Base-by-base conservation (phyloP, 2,329 filamentous ascomycete species). In the Pseudophaeomoniella oleicola region DNA sequence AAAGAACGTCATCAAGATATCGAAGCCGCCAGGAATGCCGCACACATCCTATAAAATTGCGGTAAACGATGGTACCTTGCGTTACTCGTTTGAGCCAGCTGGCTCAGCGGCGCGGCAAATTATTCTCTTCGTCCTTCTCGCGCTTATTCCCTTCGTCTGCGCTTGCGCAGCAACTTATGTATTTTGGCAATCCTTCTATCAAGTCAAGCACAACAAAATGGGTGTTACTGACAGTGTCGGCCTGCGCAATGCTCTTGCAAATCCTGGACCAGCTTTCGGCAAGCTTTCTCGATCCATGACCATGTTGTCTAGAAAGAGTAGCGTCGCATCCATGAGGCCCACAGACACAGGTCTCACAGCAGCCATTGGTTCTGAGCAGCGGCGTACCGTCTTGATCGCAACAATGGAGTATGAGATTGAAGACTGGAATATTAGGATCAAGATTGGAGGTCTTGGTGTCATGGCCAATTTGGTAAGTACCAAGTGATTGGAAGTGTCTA, bases 341-440 rank as follows among this genome's bases (percentile, higher is more conserved):
- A 27, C 22, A 27, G 22, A 27, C n/a, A 27, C 22, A 9, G 22
- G 22, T 6, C 18, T 34, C 12, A 18, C 32, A 4, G 32, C 18
- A 12, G 32, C 15, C 9, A 18, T 34, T 19, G 32, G 32, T n/a
- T 34, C 32, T 13, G 16, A 15, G 12, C 31, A 22, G 32, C 15
- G 56, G 16, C 55, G 66, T n/a, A 71, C 64, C n/a, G 64, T 74
- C 1, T 58, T 75, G n/a, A 72, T 75, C 32, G 71, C 67, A 10
- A 74, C 71, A 10, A 72, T 75, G 66, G 71, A 75, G 50, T 75
- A 75, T 54, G 69, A 74, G 43, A 75, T 75, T 39, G 67, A 71
- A 34, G 71, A 75, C 47, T 74, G 71, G 66, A 59, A 56, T 18
- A 67, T 75, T 56, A 75, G 73, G 53, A 68, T 75, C 56, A 75